Evolutionary conservation across 768 basidiomycete genomes (phyloP), one percentile per base, ranked within the genome.

Genomic region (Tephrocybe rancida): DNA sequence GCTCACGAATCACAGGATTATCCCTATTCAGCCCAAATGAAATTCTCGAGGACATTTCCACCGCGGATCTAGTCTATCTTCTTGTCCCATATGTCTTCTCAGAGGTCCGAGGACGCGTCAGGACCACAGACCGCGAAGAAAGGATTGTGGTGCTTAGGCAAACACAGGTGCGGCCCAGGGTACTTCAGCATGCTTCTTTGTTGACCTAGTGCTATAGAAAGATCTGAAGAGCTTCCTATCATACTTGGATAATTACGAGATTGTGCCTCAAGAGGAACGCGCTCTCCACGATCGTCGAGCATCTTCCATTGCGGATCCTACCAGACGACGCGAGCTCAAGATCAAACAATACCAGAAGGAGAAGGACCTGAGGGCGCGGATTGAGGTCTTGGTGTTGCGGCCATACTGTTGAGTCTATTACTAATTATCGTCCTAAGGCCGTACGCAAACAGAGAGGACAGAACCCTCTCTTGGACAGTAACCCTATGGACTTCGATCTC

Each of bases 261-360:
- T 94, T 42, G 71, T 92, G 8, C 78, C 86, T 0, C 76, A 80
- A 27, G 74, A 77, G 2, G 87, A 92, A 60, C 79, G 80, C 42
- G 69, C 67, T 11, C 64, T 92, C 10, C 81, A 86, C 59, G 73
- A 70, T 39, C 77, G 76, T 43, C 78, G 75, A 48, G 58, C 78
- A 9, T 74, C 76, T 8, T 61, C 73, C n/a, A 68, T 86, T 44
- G 69, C 63, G 9, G 89, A 98, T 67, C 81, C 87, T 18, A 80
- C 83, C 1, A 83, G 80, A 64, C 79, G 88, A 51, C 74, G 97
- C 60, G 94, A 96, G 59, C 68, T 87, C 29, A 99, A 97, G 75
- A 97, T 99, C 58, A 86, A 83, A 56, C 95, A 95, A 65, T 98
- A 85, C 69, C 86, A 87, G 69, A 81, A 83, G 52, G 94, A 96